A percentile compares a stretch with the other conserved stretches of the same genome.
phyloP scores from a whole-genome alignment of 2,329 filamentous ascomycete genomes.

The Pyricularia grisea region DNA sequence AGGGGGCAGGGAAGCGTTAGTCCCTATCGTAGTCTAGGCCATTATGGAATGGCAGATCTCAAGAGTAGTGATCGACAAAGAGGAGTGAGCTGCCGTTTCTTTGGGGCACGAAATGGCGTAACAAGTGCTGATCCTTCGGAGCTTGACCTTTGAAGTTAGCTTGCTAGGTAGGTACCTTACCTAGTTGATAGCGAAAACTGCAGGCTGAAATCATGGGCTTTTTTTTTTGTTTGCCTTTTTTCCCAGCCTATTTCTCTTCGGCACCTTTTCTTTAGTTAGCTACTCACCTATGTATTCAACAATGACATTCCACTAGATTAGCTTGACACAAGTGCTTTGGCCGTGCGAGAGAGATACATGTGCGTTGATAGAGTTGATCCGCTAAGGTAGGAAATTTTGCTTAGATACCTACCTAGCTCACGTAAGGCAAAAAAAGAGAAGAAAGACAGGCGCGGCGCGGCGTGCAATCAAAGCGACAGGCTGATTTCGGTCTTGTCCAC shows the following conservation, averaged over 20 bases:
- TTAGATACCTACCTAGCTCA: not conserved
- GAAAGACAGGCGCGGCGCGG: not conserved
- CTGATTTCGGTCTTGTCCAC: not conserved
- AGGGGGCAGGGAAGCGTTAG: not conserved
- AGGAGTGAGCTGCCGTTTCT: slow-evolving; percentile 1
- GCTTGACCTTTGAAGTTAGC: not conserved
- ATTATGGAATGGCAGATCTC: not conserved
- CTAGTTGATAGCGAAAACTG: not conserved
- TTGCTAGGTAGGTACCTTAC: not conserved
- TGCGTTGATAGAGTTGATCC: not conserved
- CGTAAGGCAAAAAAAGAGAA: not conserved
- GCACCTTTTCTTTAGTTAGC: not conserved
- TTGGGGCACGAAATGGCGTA: slow-evolving; percentile 5
- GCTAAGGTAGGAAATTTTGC: not conserved
- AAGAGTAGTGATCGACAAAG: slow-evolving; percentile 2
- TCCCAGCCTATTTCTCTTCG: not conserved
- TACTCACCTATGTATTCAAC: not conserved
- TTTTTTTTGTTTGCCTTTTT: not conserved
- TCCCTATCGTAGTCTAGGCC: not conserved
- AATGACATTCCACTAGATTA: not conserved
- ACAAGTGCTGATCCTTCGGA: not conserved
- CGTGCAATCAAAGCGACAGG: not conserved
- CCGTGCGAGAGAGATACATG: not conserved
- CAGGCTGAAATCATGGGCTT: not conserved
- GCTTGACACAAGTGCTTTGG: not conserved